Evolutionary conservation across 1,284 basidiomycete genomes (phyloP).

Genomic region (Apiotrichum gracile): DNA sequence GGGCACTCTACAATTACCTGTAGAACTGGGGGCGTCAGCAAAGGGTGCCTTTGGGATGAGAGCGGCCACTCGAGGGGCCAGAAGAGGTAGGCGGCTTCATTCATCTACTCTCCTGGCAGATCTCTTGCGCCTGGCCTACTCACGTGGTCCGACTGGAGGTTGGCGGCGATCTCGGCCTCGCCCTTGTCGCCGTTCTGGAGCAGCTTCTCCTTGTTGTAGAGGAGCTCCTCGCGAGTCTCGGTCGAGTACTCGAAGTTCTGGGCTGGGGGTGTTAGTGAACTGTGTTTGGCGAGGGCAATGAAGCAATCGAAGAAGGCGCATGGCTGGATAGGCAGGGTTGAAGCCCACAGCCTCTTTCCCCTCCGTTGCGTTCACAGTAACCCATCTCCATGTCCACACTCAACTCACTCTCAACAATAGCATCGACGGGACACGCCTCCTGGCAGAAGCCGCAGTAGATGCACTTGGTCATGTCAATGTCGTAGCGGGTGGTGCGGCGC

Average conservation of each 20-base stretch:
- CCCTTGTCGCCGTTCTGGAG: conserved; percentile 91
- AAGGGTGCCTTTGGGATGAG: neutral
- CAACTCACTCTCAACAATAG: conserved; percentile 92
- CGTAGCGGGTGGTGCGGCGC: conserved; percentile 94
- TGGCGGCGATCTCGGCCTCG: conserved; percentile 94
- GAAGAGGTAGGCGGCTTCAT: no score
- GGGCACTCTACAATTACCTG: conserved; percentile 2
- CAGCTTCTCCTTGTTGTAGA: conserved; percentile 98
- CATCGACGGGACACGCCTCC: conserved; percentile 99
- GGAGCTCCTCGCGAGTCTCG: conserved; percentile 94
- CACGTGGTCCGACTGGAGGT: conserved; percentile 62
- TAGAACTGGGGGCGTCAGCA: neutral
- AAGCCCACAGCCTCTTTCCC: no score
- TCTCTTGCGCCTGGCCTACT: no score
- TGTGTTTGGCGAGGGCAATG: neutral
- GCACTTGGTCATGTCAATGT: conserved; percentile 89
- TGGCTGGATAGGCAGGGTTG: neutral
- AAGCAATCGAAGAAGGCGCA: neutral
- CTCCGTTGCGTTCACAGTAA: no score
- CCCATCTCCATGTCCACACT: neutral
- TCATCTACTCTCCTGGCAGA: no score
- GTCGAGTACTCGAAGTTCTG: conserved; percentile 96
- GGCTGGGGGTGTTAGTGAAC: conserved; percentile 51
- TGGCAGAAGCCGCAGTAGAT: conserved; percentile 98
- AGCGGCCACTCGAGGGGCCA: no score